Evolutionary conservation across 371 early-diverging fungal species (phyloP), one percentile per base, ranked within the genome.

Genomic region (Mortierella sp.): DNA sequence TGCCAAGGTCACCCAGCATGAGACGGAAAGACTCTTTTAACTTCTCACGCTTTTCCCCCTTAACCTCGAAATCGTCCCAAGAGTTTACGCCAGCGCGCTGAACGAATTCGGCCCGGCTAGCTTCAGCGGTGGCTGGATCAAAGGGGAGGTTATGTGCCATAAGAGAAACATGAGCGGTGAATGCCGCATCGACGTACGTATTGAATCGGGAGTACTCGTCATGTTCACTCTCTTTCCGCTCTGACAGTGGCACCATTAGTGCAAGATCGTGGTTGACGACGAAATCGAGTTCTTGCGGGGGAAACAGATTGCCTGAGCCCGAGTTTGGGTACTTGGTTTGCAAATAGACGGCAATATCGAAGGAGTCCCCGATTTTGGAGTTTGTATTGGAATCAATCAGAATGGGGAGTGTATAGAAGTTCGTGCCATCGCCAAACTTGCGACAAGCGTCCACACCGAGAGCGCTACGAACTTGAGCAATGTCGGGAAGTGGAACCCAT

Each of bases 291-390:
- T 58, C 53, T 63, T 70, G 70, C 48, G 64, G 70, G 23, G 70
- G 70, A 50, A 70, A 70, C 58, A 70, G 50, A 44, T 70, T n/a
- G 70, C 70, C 70, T 21, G 70, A 57, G 59, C 70, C 70, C 7
- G 64, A 57, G 53, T 63, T 43, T 39, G 64, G 70, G 57, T 70
- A 70, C 43, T 53, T 50, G 54, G 47, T 50, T 55, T 70, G 70
- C 70, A 70, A 50, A 55, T 70, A 63, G 59, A 63, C 56, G 56
- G 70, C 70, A 50, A 70, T 70, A 54, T 70, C 70, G 70, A 70
- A 70, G 39, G 70, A 63, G 50, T 70, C 70, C 28, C 70, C 70
- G 55, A 70, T 55, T 37, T 59, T 63, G 53, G 51, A 34, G 51
- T 43, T 37, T 42, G 58, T 58, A 32, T 42, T 55, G 70, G 56